These are phyloP conservation scores for Macadamia tetraphylla DNA, from an alignment of 164 flowering plant species.

Conservation along the genomic window DNA sequence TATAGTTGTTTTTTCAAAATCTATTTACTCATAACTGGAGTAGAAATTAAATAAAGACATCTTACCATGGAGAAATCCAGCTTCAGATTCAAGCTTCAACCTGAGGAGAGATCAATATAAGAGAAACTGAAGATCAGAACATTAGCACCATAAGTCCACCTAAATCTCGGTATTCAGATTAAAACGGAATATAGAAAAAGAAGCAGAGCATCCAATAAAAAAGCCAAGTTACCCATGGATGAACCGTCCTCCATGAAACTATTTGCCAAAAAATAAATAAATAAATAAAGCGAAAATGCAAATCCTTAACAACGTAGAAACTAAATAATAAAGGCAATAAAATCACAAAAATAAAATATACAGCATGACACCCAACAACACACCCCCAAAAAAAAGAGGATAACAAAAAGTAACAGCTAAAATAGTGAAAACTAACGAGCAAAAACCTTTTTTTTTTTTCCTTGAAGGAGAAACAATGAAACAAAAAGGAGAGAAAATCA, in stretches of 20 bases:
- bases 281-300: not conserved
- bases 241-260: no score
- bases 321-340: not conserved
- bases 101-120: slow-evolving; percentile 26
- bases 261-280: not conserved
- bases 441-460: not conserved
- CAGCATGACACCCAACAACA: no score
- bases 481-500: not conserved
- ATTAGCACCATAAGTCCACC: slow-evolving; percentile 12
- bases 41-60: slow-evolving; percentile 5
- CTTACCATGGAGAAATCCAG: slow-evolving; percentile 48
- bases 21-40: not conserved
- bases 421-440: not conserved
- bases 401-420: not conserved
- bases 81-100: slow-evolving; percentile 25
- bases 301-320: not conserved
- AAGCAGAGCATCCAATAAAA: not conserved
- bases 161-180: slow-evolving; percentile 4
- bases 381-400: not conserved
- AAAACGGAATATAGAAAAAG: not conserved
- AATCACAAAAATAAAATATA: not conserved
- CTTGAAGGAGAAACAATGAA: no score
- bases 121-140: slow-evolving; percentile 19
- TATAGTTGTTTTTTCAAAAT: not conserved
- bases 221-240: not conserved